Base-by-base conservation (phyloP, 2,329 filamentous ascomycete genomes). In the Fusarium brachygibbosum region DNA sequence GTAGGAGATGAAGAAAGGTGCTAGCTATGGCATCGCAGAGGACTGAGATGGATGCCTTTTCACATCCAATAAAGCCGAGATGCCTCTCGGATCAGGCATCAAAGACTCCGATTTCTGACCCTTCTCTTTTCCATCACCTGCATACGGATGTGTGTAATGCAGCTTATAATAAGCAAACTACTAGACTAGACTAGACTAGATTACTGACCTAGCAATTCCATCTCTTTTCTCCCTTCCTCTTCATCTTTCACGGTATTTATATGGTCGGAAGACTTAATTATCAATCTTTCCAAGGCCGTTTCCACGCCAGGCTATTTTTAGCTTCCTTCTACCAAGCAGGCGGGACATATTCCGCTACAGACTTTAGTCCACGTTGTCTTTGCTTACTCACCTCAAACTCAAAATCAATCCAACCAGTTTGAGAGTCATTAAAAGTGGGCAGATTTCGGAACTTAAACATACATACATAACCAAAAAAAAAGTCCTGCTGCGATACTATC, bases 401-500 rank as follows among this genome's bases (percentile, higher is more conserved):
- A 60, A 62, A 55, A 51, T 45, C 58, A 60, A 31, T 63, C 48
- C 42, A 62, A 55, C 57, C 34, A 35, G 34, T 34, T 65, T 21
- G 34, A 51, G 62, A 37, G 32, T 28, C 41, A 66, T 63, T 56
- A 67, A 68, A 55, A 63, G 64, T 63, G 64, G 57, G 48, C 60
- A 38, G 23, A 64, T 45, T 19, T 42, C 42, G 41, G 31, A 48
- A 52, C 55, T 56, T 49, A 11, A 63, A 63, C 59, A 56, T 57
- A 37, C 50, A 42, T 61, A 60, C 58, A 55, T 37, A 37, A 55
- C 25, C 37, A 46, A 55, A 46, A 55, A 46, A 35, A 46, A 23
- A 28, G 34, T 41, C 29, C 25, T 25, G 32, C 58, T n/a, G 32
- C 37, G 42, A 45, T 31, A 45, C 23, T 48, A 49, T 62, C 34